phyloP scores from a whole-genome alignment of 2,329 filamentous ascomycete species.

The Trichoderma atrobrunneum region DNA sequence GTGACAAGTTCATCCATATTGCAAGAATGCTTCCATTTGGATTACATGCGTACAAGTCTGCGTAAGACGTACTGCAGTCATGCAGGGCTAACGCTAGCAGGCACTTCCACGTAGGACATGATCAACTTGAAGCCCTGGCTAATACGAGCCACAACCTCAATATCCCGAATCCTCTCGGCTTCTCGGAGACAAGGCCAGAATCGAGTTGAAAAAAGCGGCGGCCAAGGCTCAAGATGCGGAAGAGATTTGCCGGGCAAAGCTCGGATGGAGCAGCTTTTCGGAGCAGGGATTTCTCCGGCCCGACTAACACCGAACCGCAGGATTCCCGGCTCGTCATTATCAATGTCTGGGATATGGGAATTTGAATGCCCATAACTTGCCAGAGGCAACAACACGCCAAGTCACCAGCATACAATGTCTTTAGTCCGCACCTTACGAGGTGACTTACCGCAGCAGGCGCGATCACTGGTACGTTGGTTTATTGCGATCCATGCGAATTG shows the following conservation, averaged over 20 bases:
- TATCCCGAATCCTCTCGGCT: conserved; percentile 8
- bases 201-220: background rate
- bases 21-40: background rate
- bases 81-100: background rate
- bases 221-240: background rate
- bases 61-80: background rate
- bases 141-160: background rate
- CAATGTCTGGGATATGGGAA: conserved; percentile 7
- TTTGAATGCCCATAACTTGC: conserved; percentile 9
- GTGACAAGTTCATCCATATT: background rate
- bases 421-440: conserved; percentile 43
- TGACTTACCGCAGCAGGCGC: conserved; percentile 56
- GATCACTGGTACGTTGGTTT: conserved; percentile 49
- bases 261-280: conserved; percentile 10
- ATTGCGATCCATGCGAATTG: background rate
- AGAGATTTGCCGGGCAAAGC: conserved; percentile 9
- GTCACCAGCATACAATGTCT: conserved; percentile 39
- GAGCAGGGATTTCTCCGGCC: conserved; percentile 31
- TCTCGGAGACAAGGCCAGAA: conserved; percentile 3
- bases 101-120: background rate
- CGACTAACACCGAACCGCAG: conserved; percentile 34
- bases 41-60: background rate
- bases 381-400: conserved; percentile 19
- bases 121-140: background rate
- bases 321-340: conserved; percentile 31